Conservation (phyloP, 2,329 filamentous ascomycete species). For the Ceratocystis destructans region DNA sequence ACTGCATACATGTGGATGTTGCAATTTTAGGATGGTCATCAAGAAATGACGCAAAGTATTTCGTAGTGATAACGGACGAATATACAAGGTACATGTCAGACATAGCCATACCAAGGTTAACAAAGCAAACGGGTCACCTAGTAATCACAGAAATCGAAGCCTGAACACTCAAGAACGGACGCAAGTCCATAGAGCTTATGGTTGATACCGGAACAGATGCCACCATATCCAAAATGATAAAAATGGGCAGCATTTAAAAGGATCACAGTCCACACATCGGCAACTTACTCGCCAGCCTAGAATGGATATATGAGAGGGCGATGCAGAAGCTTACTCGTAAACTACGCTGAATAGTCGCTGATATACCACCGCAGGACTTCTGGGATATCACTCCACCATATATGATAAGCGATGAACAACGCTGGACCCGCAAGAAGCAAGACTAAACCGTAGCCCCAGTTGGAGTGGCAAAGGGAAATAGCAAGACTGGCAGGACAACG, state of each 20-base stretch:
- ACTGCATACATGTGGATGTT: too few species aligned
- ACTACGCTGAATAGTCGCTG: neutral
- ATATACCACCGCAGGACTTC: neutral
- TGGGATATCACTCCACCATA: neutral
- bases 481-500: neutral
- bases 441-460: neutral
- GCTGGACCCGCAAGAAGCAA: neutral
- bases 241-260: neutral
- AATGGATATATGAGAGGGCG: neutral
- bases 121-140: neutral
- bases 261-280: neutral
- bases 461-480: neutral
- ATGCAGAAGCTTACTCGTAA: neutral
- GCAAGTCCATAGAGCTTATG: neutral
- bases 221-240: too few species aligned
- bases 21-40: too few species aligned
- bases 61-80: too few species aligned
- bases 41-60: too few species aligned
- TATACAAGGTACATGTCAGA: neutral
- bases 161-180: neutral
- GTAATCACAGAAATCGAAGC: neutral
- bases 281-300: neutral
- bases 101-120: neutral
- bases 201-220: too few species aligned
- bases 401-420: neutral